A percentile compares a stretch with the other conserved stretches of the same genome.
Conservation (phyloP, 148 eudicot genomes). For the Vaccinium vitisidaea region DNA sequence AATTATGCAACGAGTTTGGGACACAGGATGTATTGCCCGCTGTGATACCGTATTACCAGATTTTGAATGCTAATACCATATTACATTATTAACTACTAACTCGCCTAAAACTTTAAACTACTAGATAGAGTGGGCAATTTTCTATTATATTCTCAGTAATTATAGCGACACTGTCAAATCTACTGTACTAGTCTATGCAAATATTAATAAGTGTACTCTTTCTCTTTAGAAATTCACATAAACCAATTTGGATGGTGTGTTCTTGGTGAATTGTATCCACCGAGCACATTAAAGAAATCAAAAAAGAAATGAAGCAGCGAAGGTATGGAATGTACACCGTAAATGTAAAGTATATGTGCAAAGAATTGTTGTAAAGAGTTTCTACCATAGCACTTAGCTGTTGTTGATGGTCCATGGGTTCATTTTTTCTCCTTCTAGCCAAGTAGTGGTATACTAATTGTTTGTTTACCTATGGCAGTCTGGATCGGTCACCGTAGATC, state of each 20-base stretch:
- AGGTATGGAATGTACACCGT: not conserved
- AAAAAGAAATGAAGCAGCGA: not conserved
- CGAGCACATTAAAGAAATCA: not conserved
- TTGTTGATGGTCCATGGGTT: not conserved
- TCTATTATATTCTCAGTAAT: too few species aligned
- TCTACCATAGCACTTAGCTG: not conserved
- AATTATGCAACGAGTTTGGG: too few species aligned
- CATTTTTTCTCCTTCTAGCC: not conserved
- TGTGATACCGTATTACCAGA: too few species aligned
- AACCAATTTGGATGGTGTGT: not conserved
- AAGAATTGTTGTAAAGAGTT: not conserved
- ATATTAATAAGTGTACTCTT: not conserved
- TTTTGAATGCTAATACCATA: too few species aligned
- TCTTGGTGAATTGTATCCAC: not conserved
- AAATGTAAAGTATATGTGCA: not conserved
- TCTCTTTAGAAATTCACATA: slow-evolving; percentile 1
- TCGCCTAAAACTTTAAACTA: too few species aligned
- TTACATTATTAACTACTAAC: too few species aligned
- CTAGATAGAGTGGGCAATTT: too few species aligned
- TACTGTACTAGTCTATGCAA: not conserved
- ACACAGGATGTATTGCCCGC: too few species aligned
- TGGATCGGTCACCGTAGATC: slow-evolving; percentile 73
- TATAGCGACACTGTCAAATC: not conserved
- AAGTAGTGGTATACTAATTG: not conserved
- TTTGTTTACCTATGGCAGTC: slow-evolving; percentile 42